Percentiles rank a stretch among this genome's conserved stretches.
Evolutionary conservation across 1,284 basidiomycete genomes (phyloP).

Genomic region (Leccinum fuscescens): DNA sequence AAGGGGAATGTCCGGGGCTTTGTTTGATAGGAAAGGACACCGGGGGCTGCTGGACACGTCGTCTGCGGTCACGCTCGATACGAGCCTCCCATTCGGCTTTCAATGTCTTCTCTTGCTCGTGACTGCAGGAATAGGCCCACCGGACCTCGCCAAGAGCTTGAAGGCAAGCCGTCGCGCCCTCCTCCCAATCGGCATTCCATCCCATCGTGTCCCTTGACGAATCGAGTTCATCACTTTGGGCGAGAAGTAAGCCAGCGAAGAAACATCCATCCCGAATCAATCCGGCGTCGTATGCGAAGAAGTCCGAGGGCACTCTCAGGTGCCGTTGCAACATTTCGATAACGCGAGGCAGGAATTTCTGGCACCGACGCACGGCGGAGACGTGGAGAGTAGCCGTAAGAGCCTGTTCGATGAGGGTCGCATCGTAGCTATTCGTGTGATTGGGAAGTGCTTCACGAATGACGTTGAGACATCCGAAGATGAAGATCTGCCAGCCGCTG

Average conservation of each 20-base stretch:
- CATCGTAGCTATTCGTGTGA: neutral
- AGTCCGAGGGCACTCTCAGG: constrained; percentile 41
- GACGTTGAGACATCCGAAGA: constrained; percentile 52
- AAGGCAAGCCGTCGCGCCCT: constrained; percentile 70
- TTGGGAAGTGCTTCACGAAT: constrained; percentile 34
- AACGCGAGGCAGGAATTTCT: constrained; percentile 54
- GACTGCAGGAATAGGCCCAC: constrained; percentile 76
- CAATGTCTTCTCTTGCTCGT: constrained; percentile 65
- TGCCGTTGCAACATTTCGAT: constrained; percentile 62
- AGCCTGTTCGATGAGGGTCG: constrained; percentile 25
- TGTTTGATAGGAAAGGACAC: constrained; percentile 23
- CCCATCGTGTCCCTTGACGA: constrained; percentile 43
- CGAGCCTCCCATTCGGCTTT: constrained; percentile 61
- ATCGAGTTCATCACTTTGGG: constrained; percentile 43
- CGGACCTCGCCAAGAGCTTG: constrained; percentile 73
- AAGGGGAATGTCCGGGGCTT: constrained; percentile 32
- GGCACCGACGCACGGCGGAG: constrained; percentile 49
- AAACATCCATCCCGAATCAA: constrained; percentile 78
- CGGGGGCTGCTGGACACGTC: constrained; percentile 28
- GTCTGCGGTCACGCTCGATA: constrained; percentile 25
- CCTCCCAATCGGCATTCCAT: constrained; percentile 53
- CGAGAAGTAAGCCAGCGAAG: constrained; percentile 74
- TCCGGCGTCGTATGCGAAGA: constrained; percentile 82
- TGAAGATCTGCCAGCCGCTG: constrained; percentile 50
- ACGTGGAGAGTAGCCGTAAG: constrained; percentile 42